phyloP scores from a whole-genome alignment of 2,329 filamentous ascomycete species.

The Fusarium udum region DNA sequence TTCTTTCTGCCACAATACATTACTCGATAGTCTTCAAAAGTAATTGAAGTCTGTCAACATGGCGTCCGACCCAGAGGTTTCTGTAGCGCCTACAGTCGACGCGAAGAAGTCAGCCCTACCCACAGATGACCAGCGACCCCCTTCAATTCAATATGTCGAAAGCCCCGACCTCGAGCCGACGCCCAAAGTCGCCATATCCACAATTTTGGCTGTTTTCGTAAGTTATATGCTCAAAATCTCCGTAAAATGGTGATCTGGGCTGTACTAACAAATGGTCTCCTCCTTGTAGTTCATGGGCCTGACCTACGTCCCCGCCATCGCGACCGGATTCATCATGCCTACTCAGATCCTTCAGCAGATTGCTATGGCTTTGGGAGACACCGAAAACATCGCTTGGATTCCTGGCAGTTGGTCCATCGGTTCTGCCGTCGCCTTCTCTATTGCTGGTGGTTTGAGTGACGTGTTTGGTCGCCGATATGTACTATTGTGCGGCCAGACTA shows the following conservation, averaged over 20 bases:
- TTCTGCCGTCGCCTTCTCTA: slow-evolving; percentile 5
- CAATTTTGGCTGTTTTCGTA: slow-evolving; percentile 7
- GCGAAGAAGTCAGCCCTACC: not conserved
- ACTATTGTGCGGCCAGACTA: not conserved
- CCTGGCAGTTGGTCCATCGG: slow-evolving; percentile 11
- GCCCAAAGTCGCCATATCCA: slow-evolving; percentile 8
- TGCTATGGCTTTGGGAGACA: slow-evolving; percentile 1
- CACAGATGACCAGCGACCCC: not conserved
- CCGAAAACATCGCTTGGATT: slow-evolving; percentile 4
- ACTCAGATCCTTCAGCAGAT: slow-evolving; percentile 17
- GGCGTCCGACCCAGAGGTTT: not conserved
- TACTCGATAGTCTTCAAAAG: not conserved
- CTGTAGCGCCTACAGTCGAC: not conserved
- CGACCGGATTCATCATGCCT: slow-evolving; percentile 8
- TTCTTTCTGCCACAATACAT: not conserved
- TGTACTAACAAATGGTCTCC: not conserved
- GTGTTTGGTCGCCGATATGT: slow-evolving; percentile 13
- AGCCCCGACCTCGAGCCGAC: not conserved
- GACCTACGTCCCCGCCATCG: slow-evolving; percentile 11
- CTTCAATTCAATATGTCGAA: not conserved
- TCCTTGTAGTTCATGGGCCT: slow-evolving; percentile 6
- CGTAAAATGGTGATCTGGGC: not conserved
- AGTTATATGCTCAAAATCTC: accelerated
- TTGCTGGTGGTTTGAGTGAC: slow-evolving; percentile 8
- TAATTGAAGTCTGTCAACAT: not conserved